Base-by-base conservation (phyloP, 2,329 filamentous ascomycete species). In the Alternaria dauci region DNA sequence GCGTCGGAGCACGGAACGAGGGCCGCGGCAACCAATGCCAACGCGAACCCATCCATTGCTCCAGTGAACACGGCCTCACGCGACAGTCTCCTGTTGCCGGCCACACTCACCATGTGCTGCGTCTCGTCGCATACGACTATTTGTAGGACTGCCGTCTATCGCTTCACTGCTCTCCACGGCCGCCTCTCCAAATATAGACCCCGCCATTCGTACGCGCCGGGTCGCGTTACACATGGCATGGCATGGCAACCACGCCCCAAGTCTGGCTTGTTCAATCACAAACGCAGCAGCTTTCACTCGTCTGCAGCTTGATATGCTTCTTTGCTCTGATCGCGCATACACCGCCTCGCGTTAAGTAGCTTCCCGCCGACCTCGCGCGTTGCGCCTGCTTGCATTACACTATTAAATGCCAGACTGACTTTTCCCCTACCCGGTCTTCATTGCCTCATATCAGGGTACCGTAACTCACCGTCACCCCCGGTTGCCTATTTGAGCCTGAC, bases 331-430 rank as follows among this genome's bases (percentile, higher is more conserved):
- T 48, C 56, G 53, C 55, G 26, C 8, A 16, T 56, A 64, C 63
- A 62, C 67, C 60, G 67, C 59, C 58, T 46, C 34, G 57, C 42
- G 42, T 44, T 43, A 56, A 57, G 58, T 58, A 54, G 52, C 51
- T 47, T 44, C 50, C 59, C 58, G 54, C 60, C 61, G 51, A 59
- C 47, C 46, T 43, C 18, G 47, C 59, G 65, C 62, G 62, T 54
- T 54, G 58, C 63, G 41, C 52, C 61, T 66, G 41, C 55, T 38
- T 62, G 57, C 62, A 59, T 57, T 47, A 57, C 58, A 69, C 65
- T 36, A 32, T 63, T 56, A 59, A 26, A 59, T 38, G 47, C 50
- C 39, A 58, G 51, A 61, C 34, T 57, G 44, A 59, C 55, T 36
- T 39, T 44, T 44, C 57, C 56, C 8, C 32, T 32, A 23, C 20